Evolutionary conservation across 306 rosid species (phyloP), one percentile per base, ranked within the genome.

Genomic region (Prosopis cineraria): DNA sequence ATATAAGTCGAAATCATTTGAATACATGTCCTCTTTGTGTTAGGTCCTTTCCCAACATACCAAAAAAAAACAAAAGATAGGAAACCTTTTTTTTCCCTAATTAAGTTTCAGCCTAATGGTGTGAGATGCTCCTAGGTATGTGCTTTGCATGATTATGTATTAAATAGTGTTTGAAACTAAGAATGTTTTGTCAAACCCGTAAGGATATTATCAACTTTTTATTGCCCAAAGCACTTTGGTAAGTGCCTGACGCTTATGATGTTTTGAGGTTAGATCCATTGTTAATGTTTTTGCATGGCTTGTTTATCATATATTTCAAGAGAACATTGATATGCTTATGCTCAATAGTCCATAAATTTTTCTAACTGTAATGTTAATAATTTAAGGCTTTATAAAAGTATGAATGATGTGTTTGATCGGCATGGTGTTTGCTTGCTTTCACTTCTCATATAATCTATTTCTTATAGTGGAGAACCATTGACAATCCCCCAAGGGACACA

Each of bases 151-250:
- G n/a, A n/a, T n/a, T n/a, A 33, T 60, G 65, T 60, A 33, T 44
- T 39, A 22, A 37, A 36, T 31, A 20, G 41, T 13, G 3, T 16
- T 58, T 40, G 29, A 59, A 29, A 66, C 56, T 29, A 68, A 83
- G 74, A 25, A n/a, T 74, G 60, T 63, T 73, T 27, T 48, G 39
- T 33, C 34, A 0, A 80, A 41, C 77, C 41, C 68, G 12, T 25
- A 41, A 80, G 66, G 47, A 17, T 48, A 68, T 68, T 22, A 9
- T 78, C 33, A 64, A 80, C 29, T 69, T 82, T 93, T 93, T 72
- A 93, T 93, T 70, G 98, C 98, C 45, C 98, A n/a, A 91, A 89
- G 96, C 96, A 70, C 79, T 93, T 79, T 96, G 98, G 98, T 91
- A 75, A 72, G 76, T 77, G 79, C 68, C 30, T 74, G 53, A 50